Conservation (phyloP, 768 basidiomycete genomes). For the Tricholoma terreum region DNA sequence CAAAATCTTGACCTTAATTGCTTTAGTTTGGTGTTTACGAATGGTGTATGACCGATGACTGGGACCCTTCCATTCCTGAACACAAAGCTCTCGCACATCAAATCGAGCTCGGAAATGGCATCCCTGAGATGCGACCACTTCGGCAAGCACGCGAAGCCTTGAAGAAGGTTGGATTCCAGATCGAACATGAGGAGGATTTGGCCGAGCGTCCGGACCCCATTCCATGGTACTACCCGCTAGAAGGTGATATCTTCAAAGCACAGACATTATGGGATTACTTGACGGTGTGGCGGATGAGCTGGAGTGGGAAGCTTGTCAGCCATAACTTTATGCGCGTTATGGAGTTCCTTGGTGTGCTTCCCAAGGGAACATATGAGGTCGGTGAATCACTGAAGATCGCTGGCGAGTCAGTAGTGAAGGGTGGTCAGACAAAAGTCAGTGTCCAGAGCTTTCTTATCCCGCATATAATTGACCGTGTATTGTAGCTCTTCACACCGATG, state of each 20-base stretch:
- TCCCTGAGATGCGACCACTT: constrained; percentile 93
- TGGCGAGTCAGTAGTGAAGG: constrained; percentile 72
- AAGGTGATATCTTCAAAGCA: constrained; percentile 88
- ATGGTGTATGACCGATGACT: constrained; percentile 96
- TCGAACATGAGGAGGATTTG: constrained; percentile 92
- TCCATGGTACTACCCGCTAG: constrained; percentile 96
- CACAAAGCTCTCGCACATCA: constrained; percentile 91
- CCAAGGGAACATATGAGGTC: constrained; percentile 90
- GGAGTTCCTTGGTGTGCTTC: constrained; percentile 77
- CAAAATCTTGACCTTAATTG: background rate
- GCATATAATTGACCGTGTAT: constrained; percentile 3
- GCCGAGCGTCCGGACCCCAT: constrained; percentile 76
- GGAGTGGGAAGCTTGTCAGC: constrained; percentile 79
- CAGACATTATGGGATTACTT: constrained; percentile 93
- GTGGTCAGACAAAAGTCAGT: constrained; percentile 81
- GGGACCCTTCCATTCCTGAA: constrained; percentile 80
- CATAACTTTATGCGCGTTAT: constrained; percentile 75
- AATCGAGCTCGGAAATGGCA: constrained; percentile 94
- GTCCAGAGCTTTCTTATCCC: background rate
- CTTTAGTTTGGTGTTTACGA: constrained; percentile 94
- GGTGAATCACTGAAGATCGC: constrained; percentile 87
- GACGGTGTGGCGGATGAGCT: constrained; percentile 87
- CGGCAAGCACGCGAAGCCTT: constrained; percentile 71
- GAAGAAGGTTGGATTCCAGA: constrained; percentile 76
- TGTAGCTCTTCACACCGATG: constrained; percentile 86